A percentile compares a stretch with the other conserved stretches of the same genome.
Conservation (phyloP, 2,329 filamentous ascomycete species). For the Botrytis fabae region DNA sequence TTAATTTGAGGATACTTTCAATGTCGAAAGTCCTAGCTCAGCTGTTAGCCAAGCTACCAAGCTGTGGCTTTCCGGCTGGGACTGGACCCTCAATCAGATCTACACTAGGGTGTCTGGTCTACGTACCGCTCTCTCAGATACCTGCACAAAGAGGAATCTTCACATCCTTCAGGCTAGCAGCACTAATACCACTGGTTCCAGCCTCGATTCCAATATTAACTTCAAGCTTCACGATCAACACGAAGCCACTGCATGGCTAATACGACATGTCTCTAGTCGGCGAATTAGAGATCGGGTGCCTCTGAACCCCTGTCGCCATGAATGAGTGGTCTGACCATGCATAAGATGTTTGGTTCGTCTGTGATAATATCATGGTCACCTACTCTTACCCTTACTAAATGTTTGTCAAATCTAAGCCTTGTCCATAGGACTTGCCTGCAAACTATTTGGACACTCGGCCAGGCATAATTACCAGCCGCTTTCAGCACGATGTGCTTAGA, state of each 20-base stretch:
- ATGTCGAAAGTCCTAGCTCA: conserved; percentile 10
- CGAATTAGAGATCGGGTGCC: conserved; percentile 15
- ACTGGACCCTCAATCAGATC: conserved; percentile 20
- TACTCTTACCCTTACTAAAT: conserved; percentile 17
- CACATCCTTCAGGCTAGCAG: neutral
- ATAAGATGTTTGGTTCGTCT: conserved; percentile 17
- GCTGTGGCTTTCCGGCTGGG: neutral
- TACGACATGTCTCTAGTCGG: conserved; percentile 24
- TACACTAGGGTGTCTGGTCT: conserved; percentile 18
- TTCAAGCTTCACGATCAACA: conserved; percentile 16
- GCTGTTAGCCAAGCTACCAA: conserved; percentile 8
- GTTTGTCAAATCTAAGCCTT: conserved; percentile 17
- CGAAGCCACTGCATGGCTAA: conserved; percentile 23
- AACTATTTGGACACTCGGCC: neutral
- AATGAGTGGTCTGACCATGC: conserved; percentile 17
- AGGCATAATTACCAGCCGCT: conserved; percentile 8
- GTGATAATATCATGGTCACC: conserved; percentile 7
- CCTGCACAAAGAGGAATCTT: conserved; percentile 8
- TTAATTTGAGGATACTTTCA: conserved; percentile 5
- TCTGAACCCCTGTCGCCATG: conserved; percentile 3
- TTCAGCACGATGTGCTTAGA: neutral
- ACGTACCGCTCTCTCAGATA: neutral
- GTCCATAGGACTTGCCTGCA: neutral
- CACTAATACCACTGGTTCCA: conserved; percentile 6
- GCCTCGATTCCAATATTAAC: conserved; percentile 17